Percentiles rank a stretch among this genome's conserved stretches.
Conservation (phyloP, 345 rosid genomes). For the Conringia planisiliqua region DNA sequence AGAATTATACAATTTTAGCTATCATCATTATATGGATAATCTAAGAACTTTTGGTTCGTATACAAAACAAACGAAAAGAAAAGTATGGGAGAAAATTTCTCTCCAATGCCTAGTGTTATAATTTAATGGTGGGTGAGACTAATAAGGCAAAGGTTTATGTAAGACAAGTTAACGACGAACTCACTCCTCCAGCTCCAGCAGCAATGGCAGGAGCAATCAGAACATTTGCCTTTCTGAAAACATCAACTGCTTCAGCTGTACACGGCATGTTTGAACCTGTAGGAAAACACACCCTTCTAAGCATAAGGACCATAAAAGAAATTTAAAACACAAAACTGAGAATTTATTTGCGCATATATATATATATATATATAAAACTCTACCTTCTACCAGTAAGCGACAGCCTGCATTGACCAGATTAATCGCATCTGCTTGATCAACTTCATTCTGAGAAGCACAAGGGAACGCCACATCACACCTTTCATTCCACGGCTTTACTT, state of each 20-base stretch:
- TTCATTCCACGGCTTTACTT: slow-evolving; percentile 95
- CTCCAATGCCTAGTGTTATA: slow-evolving; percentile 9
- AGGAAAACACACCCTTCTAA: not conserved
- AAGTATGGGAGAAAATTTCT: not conserved
- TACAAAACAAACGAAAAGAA: not conserved
- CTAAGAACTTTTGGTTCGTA: not conserved
- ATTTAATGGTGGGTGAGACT: not conserved
- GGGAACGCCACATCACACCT: slow-evolving; percentile 95
- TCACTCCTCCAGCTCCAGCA: slow-evolving; percentile 98
- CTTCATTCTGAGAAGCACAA: slow-evolving; percentile 93
- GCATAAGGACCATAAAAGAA: not conserved
- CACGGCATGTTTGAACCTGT: slow-evolving; percentile 98
- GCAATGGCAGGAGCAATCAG: slow-evolving; percentile 96
- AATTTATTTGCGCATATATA: not conserved
- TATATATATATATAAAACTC: not conserved
- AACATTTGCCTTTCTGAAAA: slow-evolving; percentile 81
- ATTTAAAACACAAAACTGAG: not conserved
- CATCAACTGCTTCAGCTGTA: slow-evolving; percentile 88
- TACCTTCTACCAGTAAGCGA: slow-evolving; percentile 90
- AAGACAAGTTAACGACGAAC: slow-evolving; percentile 23
- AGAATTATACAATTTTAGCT: not conserved
- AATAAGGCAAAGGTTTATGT: not conserved
- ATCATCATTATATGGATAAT: not conserved
- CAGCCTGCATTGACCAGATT: slow-evolving; percentile 91
- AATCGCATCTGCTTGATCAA: slow-evolving; percentile 92